Base-by-base conservation (phyloP, 441 rosid genomes). In the Brassica balearica region DNA sequence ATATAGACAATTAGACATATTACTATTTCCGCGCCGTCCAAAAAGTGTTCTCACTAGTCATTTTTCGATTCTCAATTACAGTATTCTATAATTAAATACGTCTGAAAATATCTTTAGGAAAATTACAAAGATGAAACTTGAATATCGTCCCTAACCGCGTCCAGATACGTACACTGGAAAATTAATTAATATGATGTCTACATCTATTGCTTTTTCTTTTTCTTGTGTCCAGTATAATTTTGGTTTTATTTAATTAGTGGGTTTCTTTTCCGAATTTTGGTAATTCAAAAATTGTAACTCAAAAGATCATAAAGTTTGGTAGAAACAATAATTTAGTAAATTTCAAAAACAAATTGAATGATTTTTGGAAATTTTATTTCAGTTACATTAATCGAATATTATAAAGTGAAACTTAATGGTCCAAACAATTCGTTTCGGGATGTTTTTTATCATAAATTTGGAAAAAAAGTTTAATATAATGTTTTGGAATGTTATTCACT, bases 11-110 rank as follows among this genome's bases (percentile, higher is more conserved):
- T 12, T 25, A 6, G 17, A 1, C 17, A 61, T 60, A 25, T 27
- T 55, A 76, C 34, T n/a, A 20, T 5, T 17, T 61, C 53, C 61
- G 2, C 6, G 69, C 74, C 74, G 69, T 69, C 32, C 20, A 69
- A 63, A 14, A 34, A 63, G 70, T 62, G 65, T 59, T 70, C 65
- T 53, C 70, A 34, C 15, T 22, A 62, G 66, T 27, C 66, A 27
- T 62, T 27, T 61, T 62, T 11, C 53, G 4, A 12, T 11, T 46
- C 53, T 46, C 53, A 11, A 4, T 46, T 46, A 2, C 53, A 9
- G 3, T 41, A 41, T 10, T 41, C 46, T 38, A 38, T 10, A 2
- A 2, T 10, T 38, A 38, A 38, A 38, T 38, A 38, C 46, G 46
- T 38, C 46, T 38, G 4, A 2, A 38, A 9, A 38, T 38, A 38